Evolutionary conservation across 345 rosid species (phyloP), one percentile per base, ranked within the genome.

Genomic region (Geranium brycei): DNA sequence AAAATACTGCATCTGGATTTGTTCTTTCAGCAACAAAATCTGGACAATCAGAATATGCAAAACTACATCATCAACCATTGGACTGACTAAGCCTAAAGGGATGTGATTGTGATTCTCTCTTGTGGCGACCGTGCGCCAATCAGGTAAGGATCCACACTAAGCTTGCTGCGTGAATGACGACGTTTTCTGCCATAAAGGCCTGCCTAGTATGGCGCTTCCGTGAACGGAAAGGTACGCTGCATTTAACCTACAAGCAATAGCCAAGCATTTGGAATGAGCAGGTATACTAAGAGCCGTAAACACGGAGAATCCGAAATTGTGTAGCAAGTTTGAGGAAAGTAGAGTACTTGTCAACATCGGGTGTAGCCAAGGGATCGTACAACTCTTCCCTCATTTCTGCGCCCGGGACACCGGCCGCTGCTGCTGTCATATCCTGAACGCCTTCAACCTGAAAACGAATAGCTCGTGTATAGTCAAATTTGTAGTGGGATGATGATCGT

Each of bases 291-390:
- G n/a, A 53, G 17, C 0, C 28, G 28, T 23, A 23, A 23, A 23
- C 28, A 23, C 28, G 28, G 28, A 23, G 28, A 23, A 23, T 12
- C 16, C 31, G 1, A 30, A 13, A 3, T 41, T 30, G 17, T 47
- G 13, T 62, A 16, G 11, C 31, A 16, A 19, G 12, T 68, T 59
- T 28, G 66, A 14, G 32, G 40, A 58, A 32, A 23, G 32, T 19
- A 28, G 58, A 53, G 78, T 72, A 89, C 99, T 80, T 87, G 59
- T 93, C 90, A 38, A 90, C 90, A 79, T 89, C 97, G 14, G 88
- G 90, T 64, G 91, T 80, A 31, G 97, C 86, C 78, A 82, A 65
- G 53, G 99, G 99, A 73, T 92, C 96, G 60, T 83, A 79, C 28
- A 69, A 61, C 69, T 91, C 96, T 71, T 80, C 89, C 67, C 83